Percentiles rank a stretch among this genome's conserved stretches.
These are phyloP conservation scores for Wickerhamomyces sp. DNA, from an alignment of 1,139 yeast genomes.

Conservation along the genomic window DNA sequence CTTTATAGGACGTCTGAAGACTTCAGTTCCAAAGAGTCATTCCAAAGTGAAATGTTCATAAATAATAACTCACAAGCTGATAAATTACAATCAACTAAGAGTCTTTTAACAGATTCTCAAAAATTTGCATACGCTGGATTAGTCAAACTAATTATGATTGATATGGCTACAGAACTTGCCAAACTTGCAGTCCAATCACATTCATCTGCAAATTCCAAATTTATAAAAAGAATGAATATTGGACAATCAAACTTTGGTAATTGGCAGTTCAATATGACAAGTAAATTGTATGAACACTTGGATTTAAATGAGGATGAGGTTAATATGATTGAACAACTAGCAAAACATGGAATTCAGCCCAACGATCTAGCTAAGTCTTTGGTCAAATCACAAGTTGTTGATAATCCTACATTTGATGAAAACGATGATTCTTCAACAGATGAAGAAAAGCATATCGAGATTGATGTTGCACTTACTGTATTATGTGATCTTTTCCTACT, in stretches of 20 bases:
- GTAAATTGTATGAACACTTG: constrained; percentile 76
- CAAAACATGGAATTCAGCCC: constrained; percentile 78
- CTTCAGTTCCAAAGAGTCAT: constrained; percentile 23
- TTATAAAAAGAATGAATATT: constrained; percentile 57
- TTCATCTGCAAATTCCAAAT: constrained; percentile 33
- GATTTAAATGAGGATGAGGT: constrained; percentile 70
- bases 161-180: constrained; percentile 79
- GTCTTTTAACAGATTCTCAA: constrained; percentile 77
- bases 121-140: constrained; percentile 91
- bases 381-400: constrained; percentile 37
- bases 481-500: constrained; percentile 84
- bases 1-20: constrained; percentile 10
- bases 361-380: constrained; percentile 64
- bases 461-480: constrained; percentile 90
- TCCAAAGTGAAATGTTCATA: constrained; percentile 28
- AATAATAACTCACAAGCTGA: constrained; percentile 42
- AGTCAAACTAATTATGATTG: constrained; percentile 67
- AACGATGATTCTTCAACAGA: constrained; percentile 18
- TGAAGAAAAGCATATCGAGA: constrained; percentile 40
- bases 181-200: constrained; percentile 39
- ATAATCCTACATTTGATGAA: constrained; percentile 34
- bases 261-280: constrained; percentile 78
- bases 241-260: constrained; percentile 78
- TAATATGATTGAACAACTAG: constrained; percentile 80
- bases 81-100: constrained; percentile 76